Evolutionary conservation across 2,329 filamentous ascomycete species (phyloP).

Genomic region (Colletotrichum sublineola): DNA sequence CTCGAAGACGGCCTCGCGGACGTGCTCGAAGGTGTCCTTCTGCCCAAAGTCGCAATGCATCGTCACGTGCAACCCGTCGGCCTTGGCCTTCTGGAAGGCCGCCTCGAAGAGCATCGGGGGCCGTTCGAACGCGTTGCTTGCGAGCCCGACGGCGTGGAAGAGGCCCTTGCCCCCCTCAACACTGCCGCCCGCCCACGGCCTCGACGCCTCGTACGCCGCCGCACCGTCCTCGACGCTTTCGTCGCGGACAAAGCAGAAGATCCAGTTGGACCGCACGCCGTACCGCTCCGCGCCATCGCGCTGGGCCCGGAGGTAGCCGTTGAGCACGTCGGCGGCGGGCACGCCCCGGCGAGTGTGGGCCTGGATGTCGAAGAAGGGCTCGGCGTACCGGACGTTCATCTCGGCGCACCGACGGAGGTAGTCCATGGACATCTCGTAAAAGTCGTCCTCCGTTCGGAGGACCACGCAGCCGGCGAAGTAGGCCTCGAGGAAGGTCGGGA

Average conservation of each 20-base stretch:
- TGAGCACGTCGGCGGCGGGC: slow-evolving; percentile 71
- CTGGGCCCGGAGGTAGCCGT: slow-evolving; percentile 62
- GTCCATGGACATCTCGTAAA: slow-evolving; percentile 77
- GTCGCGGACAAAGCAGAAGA: slow-evolving; percentile 59
- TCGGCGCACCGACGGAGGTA: slow-evolving; percentile 76
- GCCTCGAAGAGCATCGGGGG: slow-evolving; percentile 60
- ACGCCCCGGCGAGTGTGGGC: slow-evolving; percentile 76
- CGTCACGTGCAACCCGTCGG: slow-evolving; percentile 60
- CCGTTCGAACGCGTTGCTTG: slow-evolving; percentile 60
- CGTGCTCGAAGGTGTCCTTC: slow-evolving; percentile 60
- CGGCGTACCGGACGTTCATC: slow-evolving; percentile 79
- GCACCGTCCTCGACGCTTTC: slow-evolving; percentile 54
- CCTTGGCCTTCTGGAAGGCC: slow-evolving; percentile 52
- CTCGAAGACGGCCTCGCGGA: slow-evolving; percentile 52
- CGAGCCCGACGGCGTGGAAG: slow-evolving; percentile 61
- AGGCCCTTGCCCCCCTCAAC: slow-evolving; percentile 51
- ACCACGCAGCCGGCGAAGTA: slow-evolving; percentile 84
- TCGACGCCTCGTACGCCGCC: slow-evolving; percentile 53
- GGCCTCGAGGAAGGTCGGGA: slow-evolving; percentile 74
- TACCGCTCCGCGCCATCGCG: slow-evolving; percentile 46
- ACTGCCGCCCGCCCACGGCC: slow-evolving; percentile 52
- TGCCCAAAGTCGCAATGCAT: slow-evolving; percentile 66
- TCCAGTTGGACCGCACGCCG: slow-evolving; percentile 53
- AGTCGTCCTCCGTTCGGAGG: slow-evolving; percentile 75
- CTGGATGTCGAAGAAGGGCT: slow-evolving; percentile 87